These are phyloP conservation scores for Calocybe indica DNA, from an alignment of 768 basidiomycete genomes.

Conservation along the genomic window DNA sequence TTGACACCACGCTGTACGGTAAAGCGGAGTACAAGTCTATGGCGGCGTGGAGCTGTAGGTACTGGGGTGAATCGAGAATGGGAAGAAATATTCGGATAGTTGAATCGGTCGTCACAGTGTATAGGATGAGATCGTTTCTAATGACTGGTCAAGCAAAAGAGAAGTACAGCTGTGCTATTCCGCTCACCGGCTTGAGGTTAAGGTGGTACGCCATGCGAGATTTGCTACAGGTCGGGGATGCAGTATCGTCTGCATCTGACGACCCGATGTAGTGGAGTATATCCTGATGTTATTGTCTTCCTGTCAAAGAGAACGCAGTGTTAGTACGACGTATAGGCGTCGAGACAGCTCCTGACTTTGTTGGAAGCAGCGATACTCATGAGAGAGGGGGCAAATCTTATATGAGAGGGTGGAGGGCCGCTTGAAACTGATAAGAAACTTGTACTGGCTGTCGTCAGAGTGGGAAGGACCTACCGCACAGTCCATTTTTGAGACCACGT, in stretches of 20 bases:
- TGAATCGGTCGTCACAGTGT: constrained; percentile 79
- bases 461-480: constrained; percentile 37
- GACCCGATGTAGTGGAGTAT: constrained; percentile 69
- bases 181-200: constrained; percentile 52
- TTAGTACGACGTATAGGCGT: background rate
- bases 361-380: constrained; percentile 64
- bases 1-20: constrained; percentile 40
- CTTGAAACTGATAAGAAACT: constrained; percentile 22
- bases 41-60: constrained; percentile 79
- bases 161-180: background rate
- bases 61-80: constrained; percentile 79
- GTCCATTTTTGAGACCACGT: constrained; percentile 83
- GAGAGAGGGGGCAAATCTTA: constrained; percentile 70
- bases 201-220: constrained; percentile 69
- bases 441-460: constrained; percentile 1
- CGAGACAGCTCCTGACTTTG: constrained; percentile 33
- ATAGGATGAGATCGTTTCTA: constrained; percentile 74
- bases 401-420: constrained; percentile 40
- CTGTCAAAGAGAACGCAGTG: constrained; percentile 24
- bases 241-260: constrained; percentile 58
- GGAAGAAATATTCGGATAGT: constrained; percentile 83
- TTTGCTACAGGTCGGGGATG: constrained; percentile 73
- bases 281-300: constrained; percentile 53
- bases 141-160: background rate
- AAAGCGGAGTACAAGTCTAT: constrained; percentile 67